Evolutionary conservation across 345 rosid genomes (phyloP).

Genomic region (Noccaea caerulescens): DNA sequence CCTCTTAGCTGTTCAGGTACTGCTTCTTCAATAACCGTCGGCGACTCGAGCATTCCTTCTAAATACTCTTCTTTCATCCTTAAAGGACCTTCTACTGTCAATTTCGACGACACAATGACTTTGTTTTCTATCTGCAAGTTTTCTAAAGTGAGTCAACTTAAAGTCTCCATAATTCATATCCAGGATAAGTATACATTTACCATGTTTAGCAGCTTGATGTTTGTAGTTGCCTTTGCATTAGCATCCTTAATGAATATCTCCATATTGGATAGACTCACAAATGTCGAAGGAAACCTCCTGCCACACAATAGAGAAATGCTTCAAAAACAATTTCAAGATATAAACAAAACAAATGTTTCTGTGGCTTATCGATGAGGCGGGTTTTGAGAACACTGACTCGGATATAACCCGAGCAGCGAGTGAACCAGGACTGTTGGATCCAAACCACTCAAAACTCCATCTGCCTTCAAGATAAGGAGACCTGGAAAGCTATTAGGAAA

Average conservation of each 20-base stretch:
- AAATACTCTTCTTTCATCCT: slow-evolving; percentile 89
- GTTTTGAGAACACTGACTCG: slow-evolving; percentile 57
- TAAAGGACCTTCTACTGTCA: slow-evolving; percentile 86
- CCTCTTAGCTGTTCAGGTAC: slow-evolving; percentile 84
- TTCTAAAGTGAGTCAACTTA: neutral
- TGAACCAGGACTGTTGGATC: slow-evolving; percentile 69
- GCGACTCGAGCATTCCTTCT: slow-evolving; percentile 77
- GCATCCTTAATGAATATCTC: slow-evolving; percentile 74
- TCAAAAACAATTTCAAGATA: neutral
- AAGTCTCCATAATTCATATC: neutral
- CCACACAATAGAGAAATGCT: slow-evolving; percentile 21
- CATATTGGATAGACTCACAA: slow-evolving; percentile 73
- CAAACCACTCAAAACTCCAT: slow-evolving; percentile 98
- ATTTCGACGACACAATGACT: slow-evolving; percentile 60
- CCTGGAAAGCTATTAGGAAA: slow-evolving; percentile 68
- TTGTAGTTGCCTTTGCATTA: slow-evolving; percentile 60
- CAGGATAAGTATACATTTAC: slow-evolving; percentile 39
- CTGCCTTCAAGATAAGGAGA: slow-evolving; percentile 90
- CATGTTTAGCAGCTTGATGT: slow-evolving; percentile 64
- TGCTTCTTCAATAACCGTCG: slow-evolving; percentile 77
- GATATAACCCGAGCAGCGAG: slow-evolving; percentile 66
- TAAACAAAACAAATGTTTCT: neutral
- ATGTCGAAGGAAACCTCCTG: slow-evolving; percentile 78
- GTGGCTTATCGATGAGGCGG: no score
- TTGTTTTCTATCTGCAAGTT: slow-evolving; percentile 74